phyloP scores from a whole-genome alignment of 2,329 filamentous ascomycete genomes.

The Myriosclerotinia curreyana region DNA sequence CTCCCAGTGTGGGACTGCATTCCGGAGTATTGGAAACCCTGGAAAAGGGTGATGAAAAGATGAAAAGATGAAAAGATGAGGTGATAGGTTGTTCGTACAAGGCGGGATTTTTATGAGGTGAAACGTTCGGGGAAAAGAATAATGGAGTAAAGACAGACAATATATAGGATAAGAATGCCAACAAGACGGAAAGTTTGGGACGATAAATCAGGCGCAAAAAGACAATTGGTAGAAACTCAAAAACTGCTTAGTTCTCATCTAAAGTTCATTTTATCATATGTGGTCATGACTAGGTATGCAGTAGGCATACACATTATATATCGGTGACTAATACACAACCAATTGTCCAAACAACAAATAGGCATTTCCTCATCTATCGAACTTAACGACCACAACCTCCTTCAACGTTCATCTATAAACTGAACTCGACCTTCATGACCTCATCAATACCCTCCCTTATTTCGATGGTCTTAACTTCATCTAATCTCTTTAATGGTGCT shows the following conservation, averaged over 20 bases:
- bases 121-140: neutral
- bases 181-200: neutral
- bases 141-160: neutral
- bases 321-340: neutral
- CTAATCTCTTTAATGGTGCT: conserved; percentile 65
- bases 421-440: conserved; percentile 63
- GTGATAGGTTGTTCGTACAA: too few species aligned
- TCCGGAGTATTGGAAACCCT: too few species aligned
- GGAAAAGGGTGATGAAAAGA: neutral
- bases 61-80: neutral
- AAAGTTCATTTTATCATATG: neutral
- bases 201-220: neutral
- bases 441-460: conserved; percentile 58
- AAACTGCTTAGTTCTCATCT: conserved; percentile 1
- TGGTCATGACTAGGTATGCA: neutral
- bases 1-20: too few species aligned
- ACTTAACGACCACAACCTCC: neutral
- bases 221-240: neutral
- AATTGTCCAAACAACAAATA: neutral
- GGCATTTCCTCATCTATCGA: neutral
- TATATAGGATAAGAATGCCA: neutral
- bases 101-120: neutral
- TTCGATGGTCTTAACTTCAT: conserved; percentile 51
- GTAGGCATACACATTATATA: conserved; percentile 7
- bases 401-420: conserved; percentile 31